Conservation (phyloP, 805 yeast species). For the Ogataea wickerhamii region DNA sequence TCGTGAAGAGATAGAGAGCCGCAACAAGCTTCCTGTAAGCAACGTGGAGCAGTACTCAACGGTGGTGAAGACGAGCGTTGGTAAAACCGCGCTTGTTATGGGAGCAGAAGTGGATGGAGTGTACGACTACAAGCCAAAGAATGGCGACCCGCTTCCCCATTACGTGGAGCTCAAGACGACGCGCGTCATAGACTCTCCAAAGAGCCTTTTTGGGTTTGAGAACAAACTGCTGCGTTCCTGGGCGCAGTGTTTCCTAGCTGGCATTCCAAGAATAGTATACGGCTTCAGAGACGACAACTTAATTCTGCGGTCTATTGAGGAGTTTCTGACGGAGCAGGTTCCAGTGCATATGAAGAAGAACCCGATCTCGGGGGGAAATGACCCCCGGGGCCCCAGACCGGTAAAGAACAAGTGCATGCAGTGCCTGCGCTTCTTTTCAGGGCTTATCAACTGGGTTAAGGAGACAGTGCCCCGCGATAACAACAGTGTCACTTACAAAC, state of each 20-base stretch:
- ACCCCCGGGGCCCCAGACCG: conserved; percentile 23
- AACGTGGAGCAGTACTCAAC: conserved; percentile 75
- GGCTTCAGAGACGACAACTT: conserved; percentile 82
- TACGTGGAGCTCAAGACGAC: conserved; percentile 85
- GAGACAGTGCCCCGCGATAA: conserved; percentile 49
- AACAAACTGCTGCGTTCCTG: conserved; percentile 74
- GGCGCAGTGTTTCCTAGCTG: conserved; percentile 91
- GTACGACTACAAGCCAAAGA: conserved; percentile 67
- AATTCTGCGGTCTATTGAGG: conserved; percentile 65
- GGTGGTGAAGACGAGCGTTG: conserved; percentile 84
- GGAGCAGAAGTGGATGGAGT: conserved; percentile 95
- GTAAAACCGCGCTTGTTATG: conserved; percentile 58
- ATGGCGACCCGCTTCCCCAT: conserved; percentile 54
- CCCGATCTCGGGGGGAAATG: conserved; percentile 26
- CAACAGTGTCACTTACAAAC: conserved; percentile 48
- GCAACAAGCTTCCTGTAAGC: conserved; percentile 58
- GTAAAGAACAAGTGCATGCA: conserved; percentile 67
- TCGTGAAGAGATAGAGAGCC: conserved; percentile 62
- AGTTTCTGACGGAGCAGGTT: conserved; percentile 70
- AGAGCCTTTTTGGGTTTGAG: conserved; percentile 66
- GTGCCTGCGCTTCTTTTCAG: conserved; percentile 83
- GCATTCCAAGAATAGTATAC: conserved; percentile 73
- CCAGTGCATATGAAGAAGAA: conserved; percentile 63
- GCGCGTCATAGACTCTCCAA: conserved; percentile 48
- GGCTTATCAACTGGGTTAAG: conserved; percentile 74